Base-by-base conservation (phyloP, 768 basidiomycete species). In the Pleurotus pulmonarius region DNA sequence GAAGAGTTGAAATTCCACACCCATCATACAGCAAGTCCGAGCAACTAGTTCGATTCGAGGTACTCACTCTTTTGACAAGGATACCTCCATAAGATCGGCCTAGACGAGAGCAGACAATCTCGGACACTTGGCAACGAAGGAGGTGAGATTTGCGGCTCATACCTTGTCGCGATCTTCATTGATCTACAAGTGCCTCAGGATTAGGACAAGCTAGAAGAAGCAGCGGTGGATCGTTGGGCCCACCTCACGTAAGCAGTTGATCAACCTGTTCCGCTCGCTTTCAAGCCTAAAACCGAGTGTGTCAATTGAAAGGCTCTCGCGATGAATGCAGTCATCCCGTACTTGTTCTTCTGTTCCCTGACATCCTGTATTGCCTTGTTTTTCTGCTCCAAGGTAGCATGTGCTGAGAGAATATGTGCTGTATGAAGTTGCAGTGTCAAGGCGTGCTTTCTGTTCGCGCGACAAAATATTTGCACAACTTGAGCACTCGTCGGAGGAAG, bases 281-380 rank as follows among this genome's bases (percentile, higher is more conserved):
- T 91, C 88, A 25, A 92, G 76, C 67, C 88, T 90, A 62, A n/a
- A 49, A 24, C 58, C 46, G n/a, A 18, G 47, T 49, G 18, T 34
- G n/a, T 34, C 20, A 55, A 45, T 12, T 41, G 39, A 15, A 15
- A 26, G 8, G 39, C 41, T 46, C 49, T 46, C 45, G 34, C 40
- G 5, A 16, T 25, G 2, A 49, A 26, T 22, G 52, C 22, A 37
- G 18, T 18, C 22, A 46, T 34, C 25, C 73, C 83, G 45, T 65
- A 91, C 90, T 88, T 87, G 68, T 92, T 91, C 69, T 87, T 87
- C 73, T 93, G 91, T 68, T 91, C 90, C 54, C 82, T 82, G 45
- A 93, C 74, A 65, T 92, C 90, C 70, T 92, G 87, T 13, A 93
- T 83, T 6, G 87, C 81, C 61, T 84, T 89, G 59, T 80, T 80